These are phyloP conservation scores for Penicillium sp. DNA, from an alignment of 2,329 filamentous ascomycete genomes.

Conservation along the genomic window DNA sequence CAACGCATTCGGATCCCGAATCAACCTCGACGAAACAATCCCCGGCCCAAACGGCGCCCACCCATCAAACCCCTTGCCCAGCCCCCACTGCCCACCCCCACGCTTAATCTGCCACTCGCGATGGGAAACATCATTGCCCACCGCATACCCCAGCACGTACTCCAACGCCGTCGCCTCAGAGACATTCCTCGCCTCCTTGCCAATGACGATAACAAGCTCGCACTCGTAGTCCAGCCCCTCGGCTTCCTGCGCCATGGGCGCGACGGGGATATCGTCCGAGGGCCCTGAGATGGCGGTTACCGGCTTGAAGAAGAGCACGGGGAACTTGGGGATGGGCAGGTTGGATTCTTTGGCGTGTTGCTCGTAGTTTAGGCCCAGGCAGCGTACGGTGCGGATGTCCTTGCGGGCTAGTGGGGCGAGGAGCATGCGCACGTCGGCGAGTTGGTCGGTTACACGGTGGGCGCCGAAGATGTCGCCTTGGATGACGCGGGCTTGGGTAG, in stretches of 20 bases:
- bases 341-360: conserved; percentile 71
- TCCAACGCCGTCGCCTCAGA: conserved; percentile 66
- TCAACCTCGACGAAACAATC: conserved; percentile 61
- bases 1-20: conserved; percentile 45
- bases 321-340: conserved; percentile 69
- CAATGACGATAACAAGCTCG: conserved; percentile 74
- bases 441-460: conserved; percentile 64
- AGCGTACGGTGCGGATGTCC: conserved; percentile 68
- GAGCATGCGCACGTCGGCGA: conserved; percentile 56
- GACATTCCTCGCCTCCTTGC: conserved; percentile 66
- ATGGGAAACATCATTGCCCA: conserved; percentile 80
- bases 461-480: conserved; percentile 67
- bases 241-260: conserved; percentile 64
- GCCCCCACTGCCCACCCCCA: conserved; percentile 69
- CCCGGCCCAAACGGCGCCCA: conserved; percentile 75
- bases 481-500: conserved; percentile 63
- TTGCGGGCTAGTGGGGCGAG: conserved; percentile 64
- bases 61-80: conserved; percentile 74
- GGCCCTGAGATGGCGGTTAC: conserved; percentile 66
- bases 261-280: conserved; percentile 66
- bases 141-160: conserved; percentile 72
- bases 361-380: conserved; percentile 71
- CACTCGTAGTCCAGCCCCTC: conserved; percentile 77
- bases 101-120: conserved; percentile 73
- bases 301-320: conserved; percentile 75